Conservation (phyloP, 257 asterid species). For the Capsicum chinense region DNA sequence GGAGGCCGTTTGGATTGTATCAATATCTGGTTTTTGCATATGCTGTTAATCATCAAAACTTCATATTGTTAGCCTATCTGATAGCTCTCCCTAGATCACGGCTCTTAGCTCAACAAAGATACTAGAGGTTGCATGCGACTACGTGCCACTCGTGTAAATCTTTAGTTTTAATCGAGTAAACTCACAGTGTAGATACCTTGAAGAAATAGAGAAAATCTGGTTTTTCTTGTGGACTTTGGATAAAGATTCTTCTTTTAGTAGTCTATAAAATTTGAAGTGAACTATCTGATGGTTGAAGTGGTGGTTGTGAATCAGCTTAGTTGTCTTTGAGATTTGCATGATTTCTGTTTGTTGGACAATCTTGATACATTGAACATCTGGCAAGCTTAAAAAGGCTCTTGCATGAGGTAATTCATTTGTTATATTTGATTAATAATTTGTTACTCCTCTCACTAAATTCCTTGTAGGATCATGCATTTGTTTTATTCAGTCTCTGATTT, state of each 20-base stretch:
- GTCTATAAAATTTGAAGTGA: background rate
- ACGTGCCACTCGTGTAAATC: background rate
- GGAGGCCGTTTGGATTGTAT: too few species aligned
- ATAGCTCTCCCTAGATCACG: background rate
- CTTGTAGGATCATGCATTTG: background rate
- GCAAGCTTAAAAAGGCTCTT: background rate
- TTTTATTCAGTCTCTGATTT: background rate
- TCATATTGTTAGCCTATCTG: constrained; percentile 5
- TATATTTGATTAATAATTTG: constrained; percentile 10
- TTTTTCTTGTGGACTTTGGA: background rate
- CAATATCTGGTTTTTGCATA: too few species aligned
- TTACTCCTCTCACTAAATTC: background rate
- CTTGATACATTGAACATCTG: constrained; percentile 4
- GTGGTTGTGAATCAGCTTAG: constrained; percentile 16
- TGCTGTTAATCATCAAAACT: background rate
- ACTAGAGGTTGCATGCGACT: background rate
- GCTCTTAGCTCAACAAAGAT: background rate
- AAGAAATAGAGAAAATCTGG: constrained; percentile 4
- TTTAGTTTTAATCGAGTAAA: background rate
- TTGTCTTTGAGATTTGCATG: constrained; percentile 4
- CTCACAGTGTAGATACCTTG: background rate
- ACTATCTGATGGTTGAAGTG: constrained; percentile 8
- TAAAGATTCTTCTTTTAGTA: background rate
- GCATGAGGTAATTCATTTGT: background rate
- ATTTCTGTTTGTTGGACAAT: constrained; percentile 2